Conservation (phyloP, 768 basidiomycete genomes). For the Hericium rajendrae region DNA sequence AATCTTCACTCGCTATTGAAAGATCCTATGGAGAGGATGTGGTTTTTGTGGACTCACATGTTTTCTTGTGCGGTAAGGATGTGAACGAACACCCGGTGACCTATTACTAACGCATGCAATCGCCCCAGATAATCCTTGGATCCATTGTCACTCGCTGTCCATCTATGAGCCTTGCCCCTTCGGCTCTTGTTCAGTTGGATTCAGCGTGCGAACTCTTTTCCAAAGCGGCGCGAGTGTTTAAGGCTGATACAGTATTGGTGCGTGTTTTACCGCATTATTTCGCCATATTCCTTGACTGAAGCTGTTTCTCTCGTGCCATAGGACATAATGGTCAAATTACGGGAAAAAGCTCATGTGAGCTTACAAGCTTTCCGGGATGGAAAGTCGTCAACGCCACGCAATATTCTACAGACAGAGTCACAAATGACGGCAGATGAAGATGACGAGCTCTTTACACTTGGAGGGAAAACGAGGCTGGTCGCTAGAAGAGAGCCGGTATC, state of each 20-base stretch:
- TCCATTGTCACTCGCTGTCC: conserved; percentile 73
- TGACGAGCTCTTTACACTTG: conserved; percentile 50
- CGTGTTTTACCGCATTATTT: conserved; percentile 11
- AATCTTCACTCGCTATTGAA: conserved; percentile 58
- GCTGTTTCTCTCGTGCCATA: conserved; percentile 18
- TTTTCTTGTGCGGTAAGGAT: conserved; percentile 57
- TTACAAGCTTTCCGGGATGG: conserved; percentile 57
- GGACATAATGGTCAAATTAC: conserved; percentile 57
- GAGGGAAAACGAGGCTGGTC: conserved; percentile 56
- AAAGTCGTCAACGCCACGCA: conserved; percentile 31
- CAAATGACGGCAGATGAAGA: conserved; percentile 48
- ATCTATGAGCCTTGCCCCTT: conserved; percentile 69
- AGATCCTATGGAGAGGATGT: conserved; percentile 58
- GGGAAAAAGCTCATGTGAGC: conserved; percentile 55
- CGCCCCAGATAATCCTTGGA: conserved; percentile 51
- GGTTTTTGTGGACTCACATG: conserved; percentile 65
- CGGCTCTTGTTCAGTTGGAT: conserved; percentile 62
- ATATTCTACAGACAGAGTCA: conserved; percentile 25
- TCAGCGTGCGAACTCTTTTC: conserved; percentile 68
- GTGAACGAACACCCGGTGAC: not conserved
- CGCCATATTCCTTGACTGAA: not conserved
- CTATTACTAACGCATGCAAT: not conserved
- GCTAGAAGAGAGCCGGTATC: conserved; percentile 45
- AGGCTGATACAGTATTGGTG: conserved; percentile 57
- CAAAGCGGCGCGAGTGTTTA: conserved; percentile 58